These are phyloP conservation scores for Eleusine indica DNA, from an alignment of 176 grass and related monocot genomes.

Conservation along the genomic window DNA sequence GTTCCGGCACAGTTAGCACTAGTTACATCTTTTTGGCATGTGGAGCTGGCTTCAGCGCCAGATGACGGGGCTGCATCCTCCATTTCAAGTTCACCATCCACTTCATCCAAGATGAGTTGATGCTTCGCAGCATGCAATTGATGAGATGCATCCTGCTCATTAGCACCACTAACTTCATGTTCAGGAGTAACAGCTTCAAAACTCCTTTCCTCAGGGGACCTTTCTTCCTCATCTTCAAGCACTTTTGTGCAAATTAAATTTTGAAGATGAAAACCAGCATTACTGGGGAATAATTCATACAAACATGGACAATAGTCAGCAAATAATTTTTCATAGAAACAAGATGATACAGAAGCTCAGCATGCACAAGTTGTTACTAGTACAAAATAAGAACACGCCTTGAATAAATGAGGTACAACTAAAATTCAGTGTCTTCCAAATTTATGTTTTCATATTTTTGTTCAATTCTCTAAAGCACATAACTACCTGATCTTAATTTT, in stretches of 20 bases:
- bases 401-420: not conserved
- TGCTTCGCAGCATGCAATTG: conserved; percentile 58
- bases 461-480: conserved; percentile 23
- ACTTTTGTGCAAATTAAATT: conserved; percentile 67
- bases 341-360: conserved; percentile 38
- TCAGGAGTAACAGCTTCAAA: conserved; percentile 98
- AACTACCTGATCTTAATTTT: too few relatives aligned
- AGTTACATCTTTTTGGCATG: conserved; percentile 35
- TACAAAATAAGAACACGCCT: not conserved
- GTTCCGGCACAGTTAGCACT: conserved; percentile 21
- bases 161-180: conserved; percentile 44
- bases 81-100: conserved; percentile 96
- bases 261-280: conserved; percentile 81
- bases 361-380: conserved; percentile 10
- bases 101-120: conserved; percentile 76
- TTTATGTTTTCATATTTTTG: not conserved
- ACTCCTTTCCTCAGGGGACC: conserved; percentile 70
- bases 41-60: conserved; percentile 40
- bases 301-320: conserved; percentile 11
- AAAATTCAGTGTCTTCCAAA: conserved; percentile 9
- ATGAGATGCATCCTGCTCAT: conserved; percentile 50
- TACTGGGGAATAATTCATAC: conserved; percentile 54
- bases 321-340: conserved; percentile 19
- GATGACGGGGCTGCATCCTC: conserved; percentile 81
- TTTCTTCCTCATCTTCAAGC: conserved; percentile 77